phyloP scores from a whole-genome alignment of 345 rosid species.

The Psidium friedrichsthalianum region DNA sequence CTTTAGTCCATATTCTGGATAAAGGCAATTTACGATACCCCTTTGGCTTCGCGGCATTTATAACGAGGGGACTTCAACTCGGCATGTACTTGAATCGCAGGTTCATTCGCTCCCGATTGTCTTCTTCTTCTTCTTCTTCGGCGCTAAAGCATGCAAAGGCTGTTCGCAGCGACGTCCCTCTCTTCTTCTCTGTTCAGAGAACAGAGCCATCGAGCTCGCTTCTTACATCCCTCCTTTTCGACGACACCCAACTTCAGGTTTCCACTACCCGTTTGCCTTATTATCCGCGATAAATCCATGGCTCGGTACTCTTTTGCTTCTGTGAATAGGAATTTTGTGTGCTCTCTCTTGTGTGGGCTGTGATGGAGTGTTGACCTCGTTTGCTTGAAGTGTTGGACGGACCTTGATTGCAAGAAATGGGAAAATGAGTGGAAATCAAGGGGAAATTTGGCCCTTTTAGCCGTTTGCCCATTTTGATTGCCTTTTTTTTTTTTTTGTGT shows the following conservation, averaged over 20 bases:
- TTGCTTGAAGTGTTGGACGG: not conserved
- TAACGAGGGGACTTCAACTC: not conserved
- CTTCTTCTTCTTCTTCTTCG: not conserved
- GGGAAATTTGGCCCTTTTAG: not conserved
- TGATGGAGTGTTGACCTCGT: not conserved
- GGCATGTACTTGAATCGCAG: not conserved
- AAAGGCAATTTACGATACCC: not conserved
- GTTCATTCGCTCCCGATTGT: not conserved
- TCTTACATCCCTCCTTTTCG: constrained; percentile 70
- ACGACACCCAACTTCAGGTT: constrained; percentile 93
- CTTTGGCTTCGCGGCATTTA: not conserved
- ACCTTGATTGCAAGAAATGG: not conserved
- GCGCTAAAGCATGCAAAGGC: constrained; percentile 30
- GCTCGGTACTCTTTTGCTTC: not conserved
- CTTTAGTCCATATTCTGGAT: not conserved
- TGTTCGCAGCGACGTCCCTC: constrained; percentile 22
- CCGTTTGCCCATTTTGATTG: not conserved
- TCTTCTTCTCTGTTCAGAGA: constrained; percentile 1
- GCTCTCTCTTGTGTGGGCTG: not conserved
- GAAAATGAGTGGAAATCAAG: not conserved
- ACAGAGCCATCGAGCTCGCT: constrained; percentile 26
- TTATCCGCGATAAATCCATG: not conserved
- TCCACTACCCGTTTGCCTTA: not conserved
- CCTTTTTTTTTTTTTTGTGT: not conserved
- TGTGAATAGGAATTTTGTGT: not conserved